phyloP scores from a whole-genome alignment of 129 eudicot genomes.

The Centella asiatica region DNA sequence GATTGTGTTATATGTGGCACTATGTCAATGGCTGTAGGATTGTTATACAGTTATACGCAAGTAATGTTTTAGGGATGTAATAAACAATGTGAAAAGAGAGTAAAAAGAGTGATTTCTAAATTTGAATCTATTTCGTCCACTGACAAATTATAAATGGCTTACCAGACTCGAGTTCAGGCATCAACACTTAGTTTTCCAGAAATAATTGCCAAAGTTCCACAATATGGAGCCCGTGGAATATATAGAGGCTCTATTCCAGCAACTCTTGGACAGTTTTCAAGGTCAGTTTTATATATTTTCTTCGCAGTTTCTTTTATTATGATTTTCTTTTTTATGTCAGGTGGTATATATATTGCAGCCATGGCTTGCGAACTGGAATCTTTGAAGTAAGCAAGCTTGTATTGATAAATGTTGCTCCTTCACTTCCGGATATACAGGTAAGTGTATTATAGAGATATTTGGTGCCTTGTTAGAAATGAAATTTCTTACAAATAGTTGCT shows the following conservation, averaged over 20 bases:
- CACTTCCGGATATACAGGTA: constrained; percentile 38
- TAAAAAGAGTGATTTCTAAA: background rate
- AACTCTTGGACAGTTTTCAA: constrained; percentile 83
- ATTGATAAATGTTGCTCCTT: constrained; percentile 27
- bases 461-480: background rate
- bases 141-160: constrained; percentile 18
- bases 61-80: background rate
- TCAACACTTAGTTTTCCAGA: constrained; percentile 77
- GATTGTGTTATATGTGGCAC: background rate
- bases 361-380: constrained; percentile 37
- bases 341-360: constrained; percentile 17
- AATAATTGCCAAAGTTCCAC: constrained; percentile 70
- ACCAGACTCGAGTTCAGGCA: constrained; percentile 89
- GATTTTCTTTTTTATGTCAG: background rate
- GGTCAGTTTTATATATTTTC: constrained; percentile 29
- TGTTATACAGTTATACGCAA: background rate
- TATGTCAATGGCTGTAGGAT: background rate
- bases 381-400: constrained; percentile 34
- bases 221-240: constrained; percentile 83
- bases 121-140: background rate
- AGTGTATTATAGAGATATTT: background rate
- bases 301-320: background rate
- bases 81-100: background rate
- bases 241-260: constrained; percentile 96
- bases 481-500: background rate